Evolutionary conservation across 208 protist species (phyloP), one percentile per base, ranked within the genome.

Genomic region (Jaenimonas drosophilae): DNA sequence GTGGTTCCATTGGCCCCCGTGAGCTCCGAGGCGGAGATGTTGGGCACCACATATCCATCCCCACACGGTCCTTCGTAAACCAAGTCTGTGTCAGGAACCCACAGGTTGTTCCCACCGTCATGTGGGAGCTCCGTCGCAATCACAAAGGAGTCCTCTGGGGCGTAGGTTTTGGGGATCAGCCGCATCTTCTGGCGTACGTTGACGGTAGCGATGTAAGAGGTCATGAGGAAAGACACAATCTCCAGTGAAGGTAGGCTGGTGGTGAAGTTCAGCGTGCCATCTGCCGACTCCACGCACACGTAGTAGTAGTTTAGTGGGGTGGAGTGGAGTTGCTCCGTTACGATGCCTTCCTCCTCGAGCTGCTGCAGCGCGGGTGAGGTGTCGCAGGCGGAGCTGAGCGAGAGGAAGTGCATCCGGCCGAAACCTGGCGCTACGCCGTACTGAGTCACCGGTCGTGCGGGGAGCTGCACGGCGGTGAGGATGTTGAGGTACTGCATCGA

Each of bases 261-360:
- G 19, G 59, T 67, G 41, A 60, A 67, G 34, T 30, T 47, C n/a
- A 67, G 48, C 28, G 59, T 60, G 19, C 52, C 43, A 43, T 67
- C 59, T 0, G 12, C n/a, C 3, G 59, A 67, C 12, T 31, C 47
- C 26, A 60, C 47, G 29, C 59, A 69, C 1, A 69, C 62, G 42
- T 47, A 69, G 45, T 59, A 62, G 16, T 38, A 2, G 30, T 29
- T 7, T 11, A 37, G 2, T 7, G 27, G 1, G 3, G 40, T n/a
- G 24, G 12, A 7, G 4, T 9, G n/a, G 27, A 11, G 14, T 20
- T 4, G 27, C 16, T 4, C 5, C 11, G 44, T 4, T 37, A 25
- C 19, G 21, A 32, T 24, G 48, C 16, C 34, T 9, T 11, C 3
- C 24, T 44, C n/a, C 26, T 37, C 9, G 16, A 42, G 16, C 9